These are phyloP conservation scores for Suillus plorans DNA, from an alignment of 768 basidiomycete species.

Conservation along the genomic window DNA sequence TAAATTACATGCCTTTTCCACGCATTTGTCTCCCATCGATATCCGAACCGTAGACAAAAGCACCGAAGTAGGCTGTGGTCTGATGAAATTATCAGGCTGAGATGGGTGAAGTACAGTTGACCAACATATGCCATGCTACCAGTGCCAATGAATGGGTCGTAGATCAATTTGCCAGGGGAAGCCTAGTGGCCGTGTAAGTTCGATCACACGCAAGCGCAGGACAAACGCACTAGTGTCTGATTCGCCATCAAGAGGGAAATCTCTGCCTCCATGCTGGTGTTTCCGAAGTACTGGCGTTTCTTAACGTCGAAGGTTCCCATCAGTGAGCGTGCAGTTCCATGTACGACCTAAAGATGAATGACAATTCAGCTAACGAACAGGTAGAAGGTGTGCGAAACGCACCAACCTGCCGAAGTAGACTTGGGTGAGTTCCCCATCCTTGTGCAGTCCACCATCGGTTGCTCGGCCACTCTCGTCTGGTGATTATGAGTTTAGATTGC, in stretches of 20 bases:
- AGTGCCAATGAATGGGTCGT: slow-evolving; percentile 95
- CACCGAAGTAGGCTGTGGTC: slow-evolving; percentile 89
- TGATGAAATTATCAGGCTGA: slow-evolving; percentile 26
- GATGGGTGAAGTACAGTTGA: slow-evolving; percentile 7
- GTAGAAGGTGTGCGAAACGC: slow-evolving; percentile 29
- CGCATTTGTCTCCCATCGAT: slow-evolving; percentile 98
- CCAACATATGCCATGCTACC: slow-evolving; percentile 88
- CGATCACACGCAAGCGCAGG: neutral
- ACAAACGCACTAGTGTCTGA: slow-evolving; percentile 74
- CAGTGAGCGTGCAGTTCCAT: slow-evolving; percentile 68
- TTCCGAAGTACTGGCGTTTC: slow-evolving; percentile 87
- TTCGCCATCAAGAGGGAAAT: slow-evolving; percentile 96
- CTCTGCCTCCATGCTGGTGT: slow-evolving; percentile 97
- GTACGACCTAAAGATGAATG: slow-evolving; percentile 43
- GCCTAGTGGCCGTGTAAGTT: slow-evolving; percentile 48
- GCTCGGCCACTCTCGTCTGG: slow-evolving; percentile 53
- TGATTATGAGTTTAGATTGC: neutral
- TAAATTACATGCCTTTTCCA: slow-evolving; percentile 66
- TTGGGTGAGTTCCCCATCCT: slow-evolving; percentile 66
- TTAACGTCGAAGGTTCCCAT: slow-evolving; percentile 82
- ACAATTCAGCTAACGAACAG: neutral
- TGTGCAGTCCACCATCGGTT: slow-evolving; percentile 49
- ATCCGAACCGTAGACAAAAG: slow-evolving; percentile 86
- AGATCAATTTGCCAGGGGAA: slow-evolving; percentile 84
- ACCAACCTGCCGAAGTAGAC: slow-evolving; percentile 90